These are phyloP conservation scores for Colletotrichum sp. DNA, from an alignment of 2,329 filamentous ascomycete genomes.

Conservation along the genomic window DNA sequence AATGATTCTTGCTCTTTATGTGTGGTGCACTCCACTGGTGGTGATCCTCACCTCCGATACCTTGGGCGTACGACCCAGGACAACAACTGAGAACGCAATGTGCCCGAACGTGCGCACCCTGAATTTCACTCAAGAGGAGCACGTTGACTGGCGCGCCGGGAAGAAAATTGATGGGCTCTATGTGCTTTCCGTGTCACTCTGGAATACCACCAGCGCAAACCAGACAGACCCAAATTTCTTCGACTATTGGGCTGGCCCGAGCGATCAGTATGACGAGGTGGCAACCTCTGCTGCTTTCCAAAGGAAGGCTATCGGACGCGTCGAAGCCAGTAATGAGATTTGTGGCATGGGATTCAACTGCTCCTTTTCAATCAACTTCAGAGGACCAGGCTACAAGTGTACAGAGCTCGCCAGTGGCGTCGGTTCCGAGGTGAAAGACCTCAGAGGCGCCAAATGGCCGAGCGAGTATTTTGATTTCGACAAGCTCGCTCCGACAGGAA, in stretches of 20 bases:
- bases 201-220: conserved; percentile 34
- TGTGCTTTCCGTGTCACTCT: conserved; percentile 33
- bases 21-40: conserved; percentile 43
- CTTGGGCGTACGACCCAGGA: conserved; percentile 32
- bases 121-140: conserved; percentile 38
- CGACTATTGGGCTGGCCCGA: conserved; percentile 35
- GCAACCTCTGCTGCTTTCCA: conserved; percentile 31
- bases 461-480: conserved; percentile 25
- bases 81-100: conserved; percentile 26
- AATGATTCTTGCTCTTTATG: conserved; percentile 36
- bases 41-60: conserved; percentile 44
- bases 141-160: conserved; percentile 36
- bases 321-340: conserved; percentile 33
- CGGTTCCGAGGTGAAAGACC: conserved; percentile 24
- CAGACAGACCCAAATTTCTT: conserved; percentile 28
- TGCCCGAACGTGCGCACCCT: conserved; percentile 35
- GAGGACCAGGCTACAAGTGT: conserved; percentile 41
- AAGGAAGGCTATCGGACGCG: conserved; percentile 25
- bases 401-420: conserved; percentile 31
- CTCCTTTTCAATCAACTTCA: conserved; percentile 36
- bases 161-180: conserved; percentile 29
- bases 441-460: conserved; percentile 28
- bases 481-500: conserved; percentile 32
- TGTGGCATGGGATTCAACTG: conserved; percentile 40
- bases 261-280: conserved; percentile 28